phyloP scores from a whole-genome alignment of 1,284 basidiomycete species.

The Phylloboletellus chloephorus region DNA sequence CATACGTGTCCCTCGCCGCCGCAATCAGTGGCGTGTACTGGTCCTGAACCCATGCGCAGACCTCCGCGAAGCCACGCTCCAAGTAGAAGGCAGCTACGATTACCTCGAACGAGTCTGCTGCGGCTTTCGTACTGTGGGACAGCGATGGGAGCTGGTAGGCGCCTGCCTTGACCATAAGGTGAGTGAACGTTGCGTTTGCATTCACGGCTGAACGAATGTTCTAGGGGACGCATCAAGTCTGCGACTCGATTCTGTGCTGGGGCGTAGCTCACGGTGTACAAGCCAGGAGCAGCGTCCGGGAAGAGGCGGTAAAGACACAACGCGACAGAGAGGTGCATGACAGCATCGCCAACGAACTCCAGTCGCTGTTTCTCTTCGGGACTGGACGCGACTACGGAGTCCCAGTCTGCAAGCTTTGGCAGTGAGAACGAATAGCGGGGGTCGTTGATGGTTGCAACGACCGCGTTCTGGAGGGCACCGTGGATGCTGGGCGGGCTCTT shows the following conservation, averaged over 20 bases:
- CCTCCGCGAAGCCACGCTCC: constrained; percentile 26
- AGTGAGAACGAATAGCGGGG: constrained; percentile 25
- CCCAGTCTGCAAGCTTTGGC: constrained; percentile 29
- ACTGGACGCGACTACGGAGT: constrained; percentile 27
- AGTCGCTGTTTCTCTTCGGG: constrained; percentile 27
- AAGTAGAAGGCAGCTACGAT: constrained; percentile 30
- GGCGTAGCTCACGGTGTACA: constrained; percentile 25
- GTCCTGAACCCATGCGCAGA: constrained; percentile 28
- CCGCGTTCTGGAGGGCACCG: constrained; percentile 19
- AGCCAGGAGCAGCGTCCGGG: constrained; percentile 26
- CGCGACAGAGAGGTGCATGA: constrained; percentile 30
- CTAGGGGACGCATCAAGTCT: constrained; percentile 7
- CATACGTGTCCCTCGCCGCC: constrained; percentile 22
- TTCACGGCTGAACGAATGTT: constrained; percentile 30
- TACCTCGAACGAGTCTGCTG: constrained; percentile 30
- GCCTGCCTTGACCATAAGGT: constrained; percentile 29
- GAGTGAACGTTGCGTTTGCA: constrained; percentile 29
- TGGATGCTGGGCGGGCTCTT: constrained; percentile 18
- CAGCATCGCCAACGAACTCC: constrained; percentile 30
- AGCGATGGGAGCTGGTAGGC: constrained; percentile 23
- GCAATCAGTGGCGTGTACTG: constrained; percentile 26
- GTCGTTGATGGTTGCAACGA: constrained; percentile 28
- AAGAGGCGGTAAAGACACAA: constrained; percentile 27
- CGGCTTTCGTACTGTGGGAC: constrained; percentile 22
- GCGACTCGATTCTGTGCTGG: not conserved